Percentiles rank a stretch among this genome's conserved stretches.
phyloP scores from a whole-genome alignment of 1,284 basidiomycete genomes.

The Prillingera fragicola region DNA sequence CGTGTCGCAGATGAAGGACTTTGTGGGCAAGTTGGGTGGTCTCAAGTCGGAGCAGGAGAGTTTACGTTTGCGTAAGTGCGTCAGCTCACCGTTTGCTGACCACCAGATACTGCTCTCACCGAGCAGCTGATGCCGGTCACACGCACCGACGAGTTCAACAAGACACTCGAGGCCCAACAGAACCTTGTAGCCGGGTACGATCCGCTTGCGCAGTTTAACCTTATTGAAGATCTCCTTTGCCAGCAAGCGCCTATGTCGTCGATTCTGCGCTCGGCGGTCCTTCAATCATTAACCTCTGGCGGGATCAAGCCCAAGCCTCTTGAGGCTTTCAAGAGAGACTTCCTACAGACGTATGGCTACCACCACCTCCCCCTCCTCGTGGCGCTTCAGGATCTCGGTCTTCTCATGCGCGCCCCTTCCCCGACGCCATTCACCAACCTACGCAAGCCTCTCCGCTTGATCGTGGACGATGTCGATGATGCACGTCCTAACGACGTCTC shows the following conservation, averaged over 20 bases:
- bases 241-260: slow-evolving; percentile 73
- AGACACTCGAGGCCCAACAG: slow-evolving; percentile 90
- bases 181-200: slow-evolving; percentile 90
- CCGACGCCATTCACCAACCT: slow-evolving; percentile 60
- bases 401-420: slow-evolving; percentile 51
- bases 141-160: slow-evolving; percentile 82
- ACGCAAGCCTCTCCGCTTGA: slow-evolving; percentile 78
- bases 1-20: slow-evolving; percentile 84
- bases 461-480: slow-evolving; percentile 80
- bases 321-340: slow-evolving; percentile 83
- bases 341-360: slow-evolving; percentile 94
- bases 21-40: slow-evolving; percentile 88
- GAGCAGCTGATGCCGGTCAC: slow-evolving; percentile 83
- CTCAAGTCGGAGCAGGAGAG: slow-evolving; percentile 87
- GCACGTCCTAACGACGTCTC: slow-evolving; percentile 78
- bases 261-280: slow-evolving; percentile 73
- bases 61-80: slow-evolving; percentile 66
- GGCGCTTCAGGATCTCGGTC: slow-evolving; percentile 64
- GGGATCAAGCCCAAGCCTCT: slow-evolving; percentile 82
- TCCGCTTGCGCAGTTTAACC: slow-evolving; percentile 63
- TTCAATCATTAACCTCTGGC: slow-evolving; percentile 74
- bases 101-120: slow-evolving; percentile 82
- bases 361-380: slow-evolving; percentile 78
- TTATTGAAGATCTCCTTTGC: slow-evolving; percentile 80
- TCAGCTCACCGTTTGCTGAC: slow-evolving; percentile 4